Evolutionary conservation across 2,329 filamentous ascomycete species (phyloP), one percentile per base, ranked within the genome.

Genomic region (Fusarium anthophilum): DNA sequence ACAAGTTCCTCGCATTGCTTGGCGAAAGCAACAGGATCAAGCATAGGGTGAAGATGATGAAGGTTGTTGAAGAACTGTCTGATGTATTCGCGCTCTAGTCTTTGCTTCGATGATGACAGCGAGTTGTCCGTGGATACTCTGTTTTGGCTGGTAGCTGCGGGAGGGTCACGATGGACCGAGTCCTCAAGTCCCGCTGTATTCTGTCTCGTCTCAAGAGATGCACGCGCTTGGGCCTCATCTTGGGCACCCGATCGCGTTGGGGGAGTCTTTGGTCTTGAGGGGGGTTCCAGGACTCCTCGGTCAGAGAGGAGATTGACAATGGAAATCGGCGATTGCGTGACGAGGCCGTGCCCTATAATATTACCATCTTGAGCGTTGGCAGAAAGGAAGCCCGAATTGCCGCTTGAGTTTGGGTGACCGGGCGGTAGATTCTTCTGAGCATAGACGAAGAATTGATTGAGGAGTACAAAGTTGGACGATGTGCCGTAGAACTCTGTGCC

Each of bases 391-490:
- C n/a, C 26, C 2, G 28, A 1, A 8, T 39, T 20, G 8, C 28
- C 38, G 8, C 4, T 38, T 2, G 41, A 32, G 14, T 10, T 43
- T 24, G 51, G n/a, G 8, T 57, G 17, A 6, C 53, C 22, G 3
- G 51, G 32, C 14, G 53, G 60, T 12, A 63, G n/a, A 14, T 47
- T 45, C 22, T 63, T 58, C 22, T 63, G 60, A 12, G 60, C 60
- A 26, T 63, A 63, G 6, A 59, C 24, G 18, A 63, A 63, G n/a
- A 63, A 63, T 26, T 63, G 60, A 17, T 63, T 63, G 14, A 63
- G 60, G 1, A 63, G 41, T 2, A 63, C 60, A 45, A 63, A 63
- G 22, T 63, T 63, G 17, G 60, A 63, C 4, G 60, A 63, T 15
- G 60, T 63, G 2, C 60, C 60, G 20, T 63, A 63, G 39, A 59